Evolutionary conservation across 257 asterid species (phyloP).

Genomic region (Capsicum baccatum): DNA sequence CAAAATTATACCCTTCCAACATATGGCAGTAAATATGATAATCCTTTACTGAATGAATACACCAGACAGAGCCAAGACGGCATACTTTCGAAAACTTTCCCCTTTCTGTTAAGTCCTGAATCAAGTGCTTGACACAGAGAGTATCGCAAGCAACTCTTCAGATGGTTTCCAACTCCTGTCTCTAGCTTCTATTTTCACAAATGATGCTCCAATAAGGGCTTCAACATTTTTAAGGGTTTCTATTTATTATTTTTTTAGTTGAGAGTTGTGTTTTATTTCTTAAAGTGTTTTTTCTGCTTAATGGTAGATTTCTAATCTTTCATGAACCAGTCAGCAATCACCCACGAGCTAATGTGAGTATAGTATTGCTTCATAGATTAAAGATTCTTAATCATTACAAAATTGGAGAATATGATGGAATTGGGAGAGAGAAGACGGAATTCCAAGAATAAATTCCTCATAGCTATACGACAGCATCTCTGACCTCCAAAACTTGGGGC

Average conservation of each 20-base stretch:
- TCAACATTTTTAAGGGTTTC: not conserved
- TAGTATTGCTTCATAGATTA: not conserved
- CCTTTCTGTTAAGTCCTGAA: not conserved
- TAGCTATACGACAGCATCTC: not conserved
- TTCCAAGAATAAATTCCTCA: constrained; percentile 14
- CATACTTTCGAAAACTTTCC: not conserved
- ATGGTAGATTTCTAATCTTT: not conserved
- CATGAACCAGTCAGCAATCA: constrained; percentile 1
- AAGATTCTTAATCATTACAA: constrained; percentile 20
- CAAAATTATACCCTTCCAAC: not conserved
- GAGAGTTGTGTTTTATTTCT: not conserved
- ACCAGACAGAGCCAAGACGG: not conserved
- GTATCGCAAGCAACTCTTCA: not conserved
- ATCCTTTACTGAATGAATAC: not conserved
- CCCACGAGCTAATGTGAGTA: not conserved
- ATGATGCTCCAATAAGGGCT: constrained; percentile 5
- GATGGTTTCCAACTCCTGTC: not conserved
- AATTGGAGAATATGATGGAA: constrained; percentile 13
- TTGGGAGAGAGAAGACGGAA: constrained; percentile 18
- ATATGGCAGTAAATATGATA: constrained; percentile 13
- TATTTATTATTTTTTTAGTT: not conserved
- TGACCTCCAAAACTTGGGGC: constrained; percentile 13
- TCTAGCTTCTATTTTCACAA: constrained; percentile 18
- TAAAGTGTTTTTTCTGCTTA: not conserved
- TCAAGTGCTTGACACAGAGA: constrained; percentile 22